Conservation (phyloP, 2,329 filamentous ascomycete species). For the Lanzia echinophila region DNA sequence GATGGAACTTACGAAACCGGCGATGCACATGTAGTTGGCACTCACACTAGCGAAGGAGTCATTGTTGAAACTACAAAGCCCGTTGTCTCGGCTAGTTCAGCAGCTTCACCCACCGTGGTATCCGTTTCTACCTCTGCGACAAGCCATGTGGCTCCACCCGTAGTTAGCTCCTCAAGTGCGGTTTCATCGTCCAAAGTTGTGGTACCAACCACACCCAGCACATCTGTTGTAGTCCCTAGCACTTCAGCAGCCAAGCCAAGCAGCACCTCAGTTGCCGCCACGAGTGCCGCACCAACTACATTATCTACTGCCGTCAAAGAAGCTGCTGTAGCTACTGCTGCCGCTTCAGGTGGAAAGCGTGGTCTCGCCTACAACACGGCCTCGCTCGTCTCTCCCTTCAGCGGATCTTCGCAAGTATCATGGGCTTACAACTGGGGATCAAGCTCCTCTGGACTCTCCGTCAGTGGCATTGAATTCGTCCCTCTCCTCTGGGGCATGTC, state of each 20-base stretch:
- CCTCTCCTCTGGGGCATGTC: slow-evolving; percentile 59
- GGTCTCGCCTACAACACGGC: slow-evolving; percentile 63
- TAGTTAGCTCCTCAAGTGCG: neutral
- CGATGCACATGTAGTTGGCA: slow-evolving; percentile 14
- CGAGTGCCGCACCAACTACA: too few species aligned
- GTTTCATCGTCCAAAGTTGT: neutral
- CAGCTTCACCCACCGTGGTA: neutral
- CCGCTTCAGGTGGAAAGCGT: slow-evolving; percentile 39
- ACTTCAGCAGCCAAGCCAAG: neutral
- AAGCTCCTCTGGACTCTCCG: slow-evolving; percentile 34
- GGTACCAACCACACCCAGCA: neutral
- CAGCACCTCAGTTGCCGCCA: neutral
- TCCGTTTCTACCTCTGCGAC: neutral
- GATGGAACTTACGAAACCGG: slow-evolving; percentile 21
- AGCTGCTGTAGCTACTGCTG: neutral
- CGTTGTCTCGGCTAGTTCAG: slow-evolving; percentile 1
- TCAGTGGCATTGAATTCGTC: slow-evolving; percentile 48
- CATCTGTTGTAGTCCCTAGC: neutral
- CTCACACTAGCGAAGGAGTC: slow-evolving; percentile 15
- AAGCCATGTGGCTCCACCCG: neutral
- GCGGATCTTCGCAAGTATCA: slow-evolving; percentile 36
- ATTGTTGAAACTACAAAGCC: slow-evolving; percentile 5
- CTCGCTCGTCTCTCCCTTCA: slow-evolving; percentile 45
- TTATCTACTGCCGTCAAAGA: slow-evolving; percentile 1
- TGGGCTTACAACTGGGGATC: slow-evolving; percentile 66